Evolutionary conservation across 768 basidiomycete species (phyloP), one percentile per base, ranked within the genome.

Genomic region (Kwoniella dendrophila): DNA sequence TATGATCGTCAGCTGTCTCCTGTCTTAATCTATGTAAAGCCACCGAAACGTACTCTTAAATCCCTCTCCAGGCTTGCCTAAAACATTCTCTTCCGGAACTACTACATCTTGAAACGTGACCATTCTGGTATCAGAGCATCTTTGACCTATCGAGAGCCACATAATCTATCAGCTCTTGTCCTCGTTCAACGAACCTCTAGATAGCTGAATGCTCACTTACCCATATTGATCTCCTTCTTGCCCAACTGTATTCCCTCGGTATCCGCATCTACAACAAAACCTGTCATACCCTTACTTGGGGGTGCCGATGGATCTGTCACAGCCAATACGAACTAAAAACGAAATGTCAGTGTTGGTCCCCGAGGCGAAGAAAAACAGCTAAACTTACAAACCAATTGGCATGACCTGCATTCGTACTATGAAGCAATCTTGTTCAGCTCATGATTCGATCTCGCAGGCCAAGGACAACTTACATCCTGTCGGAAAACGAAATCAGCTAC

Each of bases 71-170:
- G 73, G 70, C 12, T 59, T 56, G 22, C 80, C 81, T 5, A 81
- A 65, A 0, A 80, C 71, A 52, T 81, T 81, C 70, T 79, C 70
- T 6, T 66, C 48, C 0, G 75, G 72, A 14, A 77, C 66, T 12
- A 68, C 67, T 14, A 77, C 76, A 52, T 80, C 72, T 54, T 77
- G 72, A 54, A 81, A 81, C 3, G 74, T 78, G 53, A 81, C 76
- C 71, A 80, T 78, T 11, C 81, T 59, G 2, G 81, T 81, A 49
- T 81, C 81, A 5, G 75, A 77, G 50, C 79, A 80, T 6, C 79
- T 68, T 64, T 81, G 81, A 44, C 80, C 78, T 75, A 68, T 26
- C 12, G 11, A n/a, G 8, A 49, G 20, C 18, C 22, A 27, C 22
- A 34, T 10, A 24, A 38, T n/a, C 5, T 44, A 10, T 49, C 45